phyloP scores from a whole-genome alignment of 1,284 basidiomycete species.

The Cutaneotrichosporon cavernicola region DNA sequence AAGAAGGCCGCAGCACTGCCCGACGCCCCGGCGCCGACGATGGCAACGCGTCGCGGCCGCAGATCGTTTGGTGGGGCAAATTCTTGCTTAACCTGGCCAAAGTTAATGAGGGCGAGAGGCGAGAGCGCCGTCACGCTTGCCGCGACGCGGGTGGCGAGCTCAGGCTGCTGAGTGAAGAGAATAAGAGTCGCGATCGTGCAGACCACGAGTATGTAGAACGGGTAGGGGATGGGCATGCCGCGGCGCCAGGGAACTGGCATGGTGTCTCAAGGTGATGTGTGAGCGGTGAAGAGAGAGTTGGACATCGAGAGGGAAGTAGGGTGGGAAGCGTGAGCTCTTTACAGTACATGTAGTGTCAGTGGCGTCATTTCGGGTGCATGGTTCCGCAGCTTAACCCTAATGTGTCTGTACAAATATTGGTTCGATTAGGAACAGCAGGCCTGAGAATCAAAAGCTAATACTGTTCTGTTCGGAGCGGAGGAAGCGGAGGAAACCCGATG shows the following conservation, averaged over 20 bases:
- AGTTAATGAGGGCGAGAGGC: background rate
- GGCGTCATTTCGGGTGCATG: constrained; percentile 7
- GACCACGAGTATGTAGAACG: constrained; percentile 1
- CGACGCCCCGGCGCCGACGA: constrained; percentile 83
- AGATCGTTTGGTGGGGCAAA: background rate
- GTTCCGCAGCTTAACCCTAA: background rate
- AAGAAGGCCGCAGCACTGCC: constrained; percentile 85
- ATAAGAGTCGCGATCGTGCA: constrained; percentile 3
- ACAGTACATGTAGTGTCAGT: too few species aligned
- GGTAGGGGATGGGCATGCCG: constrained; percentile 1
- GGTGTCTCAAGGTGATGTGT: background rate
- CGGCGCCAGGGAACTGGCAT: constrained; percentile 2
- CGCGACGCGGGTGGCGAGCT: constrained; percentile 5
- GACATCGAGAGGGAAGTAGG: background rate
- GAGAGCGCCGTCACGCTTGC: background rate
- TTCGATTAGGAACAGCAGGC: too few species aligned
- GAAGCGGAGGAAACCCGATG: too few species aligned
- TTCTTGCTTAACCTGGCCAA: background rate
- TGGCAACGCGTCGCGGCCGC: constrained; percentile 60
- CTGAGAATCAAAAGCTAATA: too few species aligned
- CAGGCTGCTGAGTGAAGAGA: constrained; percentile 6
- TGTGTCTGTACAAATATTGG: too few species aligned
- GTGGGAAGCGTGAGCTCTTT: background rate
- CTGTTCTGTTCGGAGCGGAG: too few species aligned
- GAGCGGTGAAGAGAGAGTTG: background rate